Evolutionary conservation across 345 rosid genomes (phyloP).

Genomic region (Camelina hispida): DNA sequence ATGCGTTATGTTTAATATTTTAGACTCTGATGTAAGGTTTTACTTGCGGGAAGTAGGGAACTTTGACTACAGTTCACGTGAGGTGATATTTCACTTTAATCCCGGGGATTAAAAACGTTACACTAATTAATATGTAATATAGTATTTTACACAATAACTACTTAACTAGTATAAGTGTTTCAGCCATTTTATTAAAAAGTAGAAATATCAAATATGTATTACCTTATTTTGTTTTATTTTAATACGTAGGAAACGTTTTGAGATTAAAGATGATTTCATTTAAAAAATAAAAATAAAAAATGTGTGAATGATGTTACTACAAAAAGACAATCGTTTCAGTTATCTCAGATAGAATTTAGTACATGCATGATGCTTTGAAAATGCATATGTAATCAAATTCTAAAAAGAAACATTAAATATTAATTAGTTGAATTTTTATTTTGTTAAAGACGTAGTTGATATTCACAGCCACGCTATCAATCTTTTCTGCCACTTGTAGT

Average conservation of each 20-base stretch:
- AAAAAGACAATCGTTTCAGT: neutral
- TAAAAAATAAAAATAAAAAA: no score
- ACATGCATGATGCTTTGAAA: neutral
- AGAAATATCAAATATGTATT: no score
- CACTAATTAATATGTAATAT: neutral
- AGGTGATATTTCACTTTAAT: conserved; percentile 31
- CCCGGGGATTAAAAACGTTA: conserved; percentile 40
- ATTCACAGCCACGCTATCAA: no score
- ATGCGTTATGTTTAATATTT: conserved; percentile 44
- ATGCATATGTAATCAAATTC: neutral
- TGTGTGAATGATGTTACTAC: neutral
- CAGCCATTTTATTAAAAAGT: neutral
- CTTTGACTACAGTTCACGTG: conserved; percentile 36
- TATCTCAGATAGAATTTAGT: neutral
- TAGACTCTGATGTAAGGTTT: conserved; percentile 39
- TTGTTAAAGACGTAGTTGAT: no score
- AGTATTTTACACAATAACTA: no score
- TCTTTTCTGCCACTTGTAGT: no score
- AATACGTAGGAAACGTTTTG: neutral
- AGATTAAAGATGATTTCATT: neutral
- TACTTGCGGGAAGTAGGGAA: conserved; percentile 45
- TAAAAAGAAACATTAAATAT: neutral
- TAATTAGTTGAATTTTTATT: no score
- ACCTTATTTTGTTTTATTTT: neutral
- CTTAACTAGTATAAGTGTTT: no score